Evolutionary conservation across 208 protist genomes (phyloP).

Genomic region (Leishmania guyanensis): DNA sequence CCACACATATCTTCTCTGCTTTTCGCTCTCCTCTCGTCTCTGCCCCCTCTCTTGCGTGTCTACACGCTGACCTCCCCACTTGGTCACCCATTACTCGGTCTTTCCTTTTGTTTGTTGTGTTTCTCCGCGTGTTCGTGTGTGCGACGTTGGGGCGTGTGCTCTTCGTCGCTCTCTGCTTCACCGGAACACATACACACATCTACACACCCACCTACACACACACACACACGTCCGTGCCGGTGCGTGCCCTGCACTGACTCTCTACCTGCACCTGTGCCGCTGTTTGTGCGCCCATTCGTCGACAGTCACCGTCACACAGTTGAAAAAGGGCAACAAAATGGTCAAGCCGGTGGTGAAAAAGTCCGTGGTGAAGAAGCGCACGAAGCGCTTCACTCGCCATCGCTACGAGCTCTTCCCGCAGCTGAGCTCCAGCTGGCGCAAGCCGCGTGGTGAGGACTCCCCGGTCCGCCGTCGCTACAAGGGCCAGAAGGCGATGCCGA

Average conservation of each 20-base stretch:
- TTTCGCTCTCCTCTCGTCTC: neutral
- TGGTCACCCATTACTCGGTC: neutral
- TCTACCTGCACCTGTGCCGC: slow-evolving; percentile 17
- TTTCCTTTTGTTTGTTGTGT: neutral
- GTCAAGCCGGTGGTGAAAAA: slow-evolving; percentile 92
- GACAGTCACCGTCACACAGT: slow-evolving; percentile 18
- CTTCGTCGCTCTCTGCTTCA: neutral
- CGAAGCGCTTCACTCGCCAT: slow-evolving; percentile 97
- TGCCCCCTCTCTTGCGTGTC: neutral
- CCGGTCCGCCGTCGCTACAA: slow-evolving; percentile 97
- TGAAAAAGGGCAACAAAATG: slow-evolving; percentile 58
- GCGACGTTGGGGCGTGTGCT: neutral
- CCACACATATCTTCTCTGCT: neutral
- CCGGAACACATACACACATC: neutral
- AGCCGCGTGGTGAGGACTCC: slow-evolving; percentile 99
- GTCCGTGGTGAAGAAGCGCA: slow-evolving; percentile 98
- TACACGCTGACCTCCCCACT: neutral
- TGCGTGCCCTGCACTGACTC: neutral
- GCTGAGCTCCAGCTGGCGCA: slow-evolving; percentile 96
- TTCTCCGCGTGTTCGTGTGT: neutral
- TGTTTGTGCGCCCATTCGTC: neutral
- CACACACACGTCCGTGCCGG: neutral
- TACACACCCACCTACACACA: neutral
- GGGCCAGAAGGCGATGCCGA: slow-evolving; percentile 96
- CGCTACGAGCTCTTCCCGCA: slow-evolving; percentile 94